Base-by-base conservation (phyloP, 441 rosid genomes). In the Sinapis alba region DNA sequence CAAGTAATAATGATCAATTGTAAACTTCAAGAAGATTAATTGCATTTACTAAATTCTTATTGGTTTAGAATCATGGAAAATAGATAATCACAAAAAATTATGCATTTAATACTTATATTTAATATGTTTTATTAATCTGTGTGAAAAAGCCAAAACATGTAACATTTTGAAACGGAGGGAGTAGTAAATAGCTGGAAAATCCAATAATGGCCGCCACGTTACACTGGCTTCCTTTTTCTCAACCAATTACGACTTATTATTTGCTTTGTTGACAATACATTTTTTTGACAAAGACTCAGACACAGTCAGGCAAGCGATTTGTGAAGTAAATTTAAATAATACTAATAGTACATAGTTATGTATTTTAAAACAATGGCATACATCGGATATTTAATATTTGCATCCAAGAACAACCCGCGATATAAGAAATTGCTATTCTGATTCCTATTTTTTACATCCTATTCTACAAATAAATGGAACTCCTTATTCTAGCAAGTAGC, bases 141-240 rank as follows among this genome's bases (percentile, higher is more conserved):
- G n/a, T n/a, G n/a, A n/a, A n/a, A n/a, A n/a, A n/a, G n/a, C n/a
- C n/a, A n/a, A n/a, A n/a, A n/a, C n/a, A n/a, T n/a, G n/a, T n/a
- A n/a, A n/a, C n/a, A n/a, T n/a, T n/a, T n/a, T n/a, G n/a, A n/a
- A n/a, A n/a, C n/a, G n/a, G n/a, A n/a, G n/a, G n/a, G n/a, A n/a
- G n/a, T n/a, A 43, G 7, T 12, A 54, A 56, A 26, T 73, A 24
- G 28, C 36, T 41, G 50, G 50, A 43, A n/a, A 43, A 43, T 0
- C 41, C 50, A 69, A 69, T 62, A 62, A 75, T 69, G 65, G 74
- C 70, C 34, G 74, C 59, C 79, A 75, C 74, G 79, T 75, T 75
- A 62, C 16, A 30, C 7, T 8, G 28, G 53, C 26, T 15, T 23
- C 13, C 26, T 63, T 38, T 8, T 34, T 32, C 19, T 54, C 65